Conservation (phyloP, 768 basidiomycete species). For the Crucibulum laeve region DNA sequence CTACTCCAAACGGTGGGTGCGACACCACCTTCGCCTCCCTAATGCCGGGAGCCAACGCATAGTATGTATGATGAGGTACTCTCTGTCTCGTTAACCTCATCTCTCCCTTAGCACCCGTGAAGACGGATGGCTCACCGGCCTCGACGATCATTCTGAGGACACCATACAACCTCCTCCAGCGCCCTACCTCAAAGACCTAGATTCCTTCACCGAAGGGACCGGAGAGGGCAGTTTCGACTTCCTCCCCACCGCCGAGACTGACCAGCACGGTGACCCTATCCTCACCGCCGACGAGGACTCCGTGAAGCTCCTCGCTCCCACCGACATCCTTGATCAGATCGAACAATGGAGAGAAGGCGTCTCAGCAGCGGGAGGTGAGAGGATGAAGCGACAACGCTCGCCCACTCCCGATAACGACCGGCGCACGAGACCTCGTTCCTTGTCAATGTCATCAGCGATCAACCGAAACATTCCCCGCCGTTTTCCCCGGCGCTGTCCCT, state of each 20-base stretch:
- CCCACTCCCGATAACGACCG: slow-evolving; percentile 27
- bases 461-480: background rate
- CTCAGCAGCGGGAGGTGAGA: slow-evolving; percentile 7
- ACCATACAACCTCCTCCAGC: slow-evolving; percentile 33
- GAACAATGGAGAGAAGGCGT: slow-evolving; percentile 42
- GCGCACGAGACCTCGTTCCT: background rate
- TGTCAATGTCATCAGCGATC: background rate
- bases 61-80: slow-evolving; percentile 9
- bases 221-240: slow-evolving; percentile 49
- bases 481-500: background rate
- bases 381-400: slow-evolving; percentile 33
- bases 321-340: slow-evolving; percentile 15
- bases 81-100: slow-evolving; percentile 6
- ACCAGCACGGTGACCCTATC: slow-evolving; percentile 30
- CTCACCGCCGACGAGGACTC: slow-evolving; percentile 25
- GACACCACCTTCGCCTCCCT: slow-evolving; percentile 8
- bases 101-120: slow-evolving; percentile 7
- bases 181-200: slow-evolving; percentile 50
- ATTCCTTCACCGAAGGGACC: slow-evolving; percentile 59
- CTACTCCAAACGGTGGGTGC: slow-evolving; percentile 22
- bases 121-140: slow-evolving; percentile 13
- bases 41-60: slow-evolving; percentile 4
- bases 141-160: slow-evolving; percentile 12
- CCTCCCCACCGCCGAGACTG: slow-evolving; percentile 27
- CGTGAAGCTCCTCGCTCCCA: slow-evolving; percentile 24